Conservation (phyloP, 768 basidiomycete genomes). For the Gloeophyllum trabeum region DNA sequence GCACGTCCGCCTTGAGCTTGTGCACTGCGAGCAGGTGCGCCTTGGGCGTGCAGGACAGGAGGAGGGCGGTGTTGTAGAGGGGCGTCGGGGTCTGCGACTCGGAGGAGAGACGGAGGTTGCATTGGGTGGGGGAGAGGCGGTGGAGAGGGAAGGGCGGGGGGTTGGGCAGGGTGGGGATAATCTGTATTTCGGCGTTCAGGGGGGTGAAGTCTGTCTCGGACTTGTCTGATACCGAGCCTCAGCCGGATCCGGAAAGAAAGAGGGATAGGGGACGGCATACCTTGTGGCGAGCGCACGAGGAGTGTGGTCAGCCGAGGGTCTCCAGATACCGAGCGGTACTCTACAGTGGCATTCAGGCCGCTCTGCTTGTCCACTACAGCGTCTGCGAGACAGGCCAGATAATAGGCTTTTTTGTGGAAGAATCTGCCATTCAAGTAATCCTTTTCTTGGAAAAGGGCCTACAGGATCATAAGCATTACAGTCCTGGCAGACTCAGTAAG, state of each 20-base stretch:
- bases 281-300: conserved; percentile 43
- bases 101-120: conserved; percentile 42
- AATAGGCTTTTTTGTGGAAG: conserved; percentile 89
- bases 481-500: conserved; percentile 1
- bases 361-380: conserved; percentile 35
- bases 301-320: conserved; percentile 61
- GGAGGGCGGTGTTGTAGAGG: conserved; percentile 67
- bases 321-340: conserved; percentile 43
- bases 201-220: conserved; percentile 49
- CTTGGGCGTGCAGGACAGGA: conserved; percentile 38
- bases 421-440: conserved; percentile 84
- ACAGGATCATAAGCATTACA: not conserved
- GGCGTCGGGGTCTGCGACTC: conserved; percentile 43
- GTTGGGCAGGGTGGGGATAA: conserved; percentile 57
- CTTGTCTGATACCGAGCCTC: conserved; percentile 26
- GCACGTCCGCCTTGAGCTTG: conserved; percentile 30
- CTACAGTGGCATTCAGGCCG: conserved; percentile 42
- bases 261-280: conserved; percentile 19
- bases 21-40: conserved; percentile 34
- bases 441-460: conserved; percentile 90
- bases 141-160: conserved; percentile 54
- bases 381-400: conserved; percentile 69
- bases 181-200: conserved; percentile 57
- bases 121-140: conserved; percentile 63
- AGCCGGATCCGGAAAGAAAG: not conserved